Percentiles rank a stretch among this genome's conserved stretches.
Evolutionary conservation across 2,329 filamentous ascomycete species (phyloP).

Genomic region (Thielaviopsis cerberus): DNA sequence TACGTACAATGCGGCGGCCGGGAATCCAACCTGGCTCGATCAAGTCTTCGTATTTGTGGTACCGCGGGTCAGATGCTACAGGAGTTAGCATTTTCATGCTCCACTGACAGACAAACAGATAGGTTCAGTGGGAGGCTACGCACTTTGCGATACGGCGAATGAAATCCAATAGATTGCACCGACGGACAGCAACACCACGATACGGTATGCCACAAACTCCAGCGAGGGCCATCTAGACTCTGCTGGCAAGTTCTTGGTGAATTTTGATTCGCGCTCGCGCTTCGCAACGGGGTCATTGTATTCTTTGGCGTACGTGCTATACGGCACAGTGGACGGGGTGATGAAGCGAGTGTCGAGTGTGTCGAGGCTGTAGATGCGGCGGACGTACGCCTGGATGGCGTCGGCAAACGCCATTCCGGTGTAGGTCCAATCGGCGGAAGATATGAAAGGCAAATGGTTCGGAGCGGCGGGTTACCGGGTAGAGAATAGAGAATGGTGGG

Average conservation of each 20-base stretch:
- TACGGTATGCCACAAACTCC: constrained; percentile 71
- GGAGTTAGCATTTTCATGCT: constrained; percentile 13
- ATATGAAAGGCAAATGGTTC: no score
- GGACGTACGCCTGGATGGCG: constrained; percentile 18
- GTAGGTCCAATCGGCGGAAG: no score
- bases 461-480: no score
- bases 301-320: constrained; percentile 25
- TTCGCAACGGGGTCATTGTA: constrained; percentile 22
- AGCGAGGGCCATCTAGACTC: constrained; percentile 66
- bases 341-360: constrained; percentile 47
- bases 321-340: constrained; percentile 49
- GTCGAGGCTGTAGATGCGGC: constrained; percentile 43
- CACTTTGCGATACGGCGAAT: constrained; percentile 69
- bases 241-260: constrained; percentile 26
- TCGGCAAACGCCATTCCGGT: constrained; percentile 28
- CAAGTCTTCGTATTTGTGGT: constrained; percentile 49
- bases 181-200: constrained; percentile 45
- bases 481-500: no score
- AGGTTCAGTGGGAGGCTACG: constrained; percentile 16
- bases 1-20: constrained; percentile 64
- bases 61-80: constrained; percentile 63
- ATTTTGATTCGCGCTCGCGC: constrained; percentile 17
- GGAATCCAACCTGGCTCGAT: constrained; percentile 79
- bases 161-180: constrained; percentile 85
- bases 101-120: background rate